Conservation (phyloP, 331 rosid genomes). For the Prunus yedoensis region DNA sequence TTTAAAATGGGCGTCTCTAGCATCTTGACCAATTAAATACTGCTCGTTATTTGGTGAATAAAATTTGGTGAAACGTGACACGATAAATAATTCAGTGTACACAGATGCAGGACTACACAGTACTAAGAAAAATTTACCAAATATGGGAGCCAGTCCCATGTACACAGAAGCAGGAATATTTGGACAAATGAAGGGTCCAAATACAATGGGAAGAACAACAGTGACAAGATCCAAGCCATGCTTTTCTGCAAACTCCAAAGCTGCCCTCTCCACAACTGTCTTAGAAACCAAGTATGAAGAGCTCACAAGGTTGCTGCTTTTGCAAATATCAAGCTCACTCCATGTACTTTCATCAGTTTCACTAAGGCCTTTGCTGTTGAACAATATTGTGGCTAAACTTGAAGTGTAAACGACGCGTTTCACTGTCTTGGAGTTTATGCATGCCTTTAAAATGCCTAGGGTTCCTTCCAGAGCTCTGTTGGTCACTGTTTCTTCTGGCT, state of each 20-base stretch:
- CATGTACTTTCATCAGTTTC: conserved; percentile 48
- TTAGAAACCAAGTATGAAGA: conserved; percentile 46
- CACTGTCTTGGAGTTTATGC: conserved; percentile 43
- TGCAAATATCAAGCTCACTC: conserved; percentile 53
- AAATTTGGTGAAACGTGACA: background rate
- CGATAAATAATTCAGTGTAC: background rate
- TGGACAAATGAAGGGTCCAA: conserved; percentile 65
- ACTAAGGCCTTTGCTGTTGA: conserved; percentile 14
- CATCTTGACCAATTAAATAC: no score
- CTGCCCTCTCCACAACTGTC: conserved; percentile 49
- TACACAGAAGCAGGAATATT: conserved; percentile 47
- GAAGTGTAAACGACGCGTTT: conserved; percentile 69
- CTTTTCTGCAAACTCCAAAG: conserved; percentile 44
- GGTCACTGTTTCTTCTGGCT: conserved; percentile 42
- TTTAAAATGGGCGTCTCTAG: no score
- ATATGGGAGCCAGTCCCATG: conserved; percentile 30
- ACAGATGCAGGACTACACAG: background rate
- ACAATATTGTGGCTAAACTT: conserved; percentile 34
- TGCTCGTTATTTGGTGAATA: background rate
- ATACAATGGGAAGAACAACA: conserved; percentile 42
- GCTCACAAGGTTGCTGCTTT: background rate
- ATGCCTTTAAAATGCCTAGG: conserved; percentile 51
- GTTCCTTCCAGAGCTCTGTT: conserved; percentile 49
- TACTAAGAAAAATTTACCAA: conserved; percentile 33
- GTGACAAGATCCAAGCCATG: conserved; percentile 65